Evolutionary conservation across 805 yeast species (phyloP).

Genomic region (Nakazawaea wickerhamii): DNA sequence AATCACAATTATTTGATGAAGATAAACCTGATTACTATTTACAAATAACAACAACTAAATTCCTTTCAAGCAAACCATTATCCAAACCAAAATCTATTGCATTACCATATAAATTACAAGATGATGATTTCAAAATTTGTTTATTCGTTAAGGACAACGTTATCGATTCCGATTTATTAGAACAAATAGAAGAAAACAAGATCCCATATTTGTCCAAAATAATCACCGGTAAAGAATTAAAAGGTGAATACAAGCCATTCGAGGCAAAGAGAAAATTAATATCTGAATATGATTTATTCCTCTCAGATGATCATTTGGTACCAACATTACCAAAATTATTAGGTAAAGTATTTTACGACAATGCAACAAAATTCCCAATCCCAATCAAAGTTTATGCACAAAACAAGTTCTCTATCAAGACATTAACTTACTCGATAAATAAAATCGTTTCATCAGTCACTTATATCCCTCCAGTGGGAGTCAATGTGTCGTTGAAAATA

Average conservation of each 20-base stretch:
- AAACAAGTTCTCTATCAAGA: constrained; percentile 40
- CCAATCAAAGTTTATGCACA: constrained; percentile 43
- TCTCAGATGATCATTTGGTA: constrained; percentile 79
- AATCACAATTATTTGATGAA: constrained; percentile 54
- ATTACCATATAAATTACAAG: constrained; percentile 43
- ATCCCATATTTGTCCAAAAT: constrained; percentile 48
- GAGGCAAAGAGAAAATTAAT: constrained; percentile 80
- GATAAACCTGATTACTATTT: constrained; percentile 52
- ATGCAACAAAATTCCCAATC: constrained; percentile 57
- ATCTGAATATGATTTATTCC: constrained; percentile 64
- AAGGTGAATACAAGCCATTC: constrained; percentile 80
- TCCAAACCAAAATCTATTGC: constrained; percentile 50
- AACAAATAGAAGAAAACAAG: constrained; percentile 39
- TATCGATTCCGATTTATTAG: constrained; percentile 38
- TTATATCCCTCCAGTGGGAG: constrained; percentile 69
- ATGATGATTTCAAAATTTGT: constrained; percentile 48
- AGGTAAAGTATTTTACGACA: constrained; percentile 71
- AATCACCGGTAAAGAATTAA: constrained; percentile 67
- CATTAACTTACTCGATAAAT: constrained; percentile 53
- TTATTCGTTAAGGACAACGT: constrained; percentile 63
- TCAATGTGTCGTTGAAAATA: constrained; percentile 55
- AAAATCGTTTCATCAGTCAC: constrained; percentile 55
- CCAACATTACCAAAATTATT: constrained; percentile 76
- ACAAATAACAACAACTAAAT: constrained; percentile 61
- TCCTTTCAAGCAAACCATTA: constrained; percentile 51